A percentile compares a stretch with the other conserved stretches of the same genome.
phyloP scores from a whole-genome alignment of 192 early-diverging fungal genomes.

The Coemansia sp. region DNA sequence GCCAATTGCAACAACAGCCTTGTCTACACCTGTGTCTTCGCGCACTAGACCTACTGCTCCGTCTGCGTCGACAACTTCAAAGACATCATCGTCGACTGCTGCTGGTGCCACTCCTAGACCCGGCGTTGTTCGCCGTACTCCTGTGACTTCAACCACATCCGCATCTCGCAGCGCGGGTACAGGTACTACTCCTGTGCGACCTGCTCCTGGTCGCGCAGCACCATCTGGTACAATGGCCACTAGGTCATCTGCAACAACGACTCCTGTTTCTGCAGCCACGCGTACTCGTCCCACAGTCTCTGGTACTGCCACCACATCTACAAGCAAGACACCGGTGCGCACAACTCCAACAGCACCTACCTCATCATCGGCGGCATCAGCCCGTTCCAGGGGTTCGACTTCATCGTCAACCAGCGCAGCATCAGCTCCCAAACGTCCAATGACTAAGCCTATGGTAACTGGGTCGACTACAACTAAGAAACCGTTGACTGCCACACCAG shows the following conservation, averaged over 20 bases:
- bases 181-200: slow-evolving; percentile 17
- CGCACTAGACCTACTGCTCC: slow-evolving; percentile 2
- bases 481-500: not conserved
- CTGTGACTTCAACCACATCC: not conserved
- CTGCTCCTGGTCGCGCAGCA: not conserved
- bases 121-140: not conserved
- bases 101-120: not conserved
- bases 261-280: not conserved
- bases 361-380: not conserved
- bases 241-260: not conserved
- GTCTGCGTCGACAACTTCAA: slow-evolving; percentile 4
- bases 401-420: not conserved
- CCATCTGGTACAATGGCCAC: slow-evolving; percentile 12
- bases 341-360: not conserved
- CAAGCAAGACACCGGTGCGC: not conserved
- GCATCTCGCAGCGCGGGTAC: slow-evolving; percentile 11
- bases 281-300: slow-evolving; percentile 9
- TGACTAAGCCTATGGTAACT: not conserved
- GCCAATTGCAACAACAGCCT: not conserved
- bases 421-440: not conserved
- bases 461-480: too few species aligned
- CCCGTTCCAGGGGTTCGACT: not conserved
- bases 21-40: slow-evolving; percentile 1
- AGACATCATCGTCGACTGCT: not conserved
- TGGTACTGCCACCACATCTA: slow-evolving; percentile 3